Evolutionary conservation across 1,284 basidiomycete genomes (phyloP).

Genomic region (Apiotrichum mycotoxinovorans): DNA sequence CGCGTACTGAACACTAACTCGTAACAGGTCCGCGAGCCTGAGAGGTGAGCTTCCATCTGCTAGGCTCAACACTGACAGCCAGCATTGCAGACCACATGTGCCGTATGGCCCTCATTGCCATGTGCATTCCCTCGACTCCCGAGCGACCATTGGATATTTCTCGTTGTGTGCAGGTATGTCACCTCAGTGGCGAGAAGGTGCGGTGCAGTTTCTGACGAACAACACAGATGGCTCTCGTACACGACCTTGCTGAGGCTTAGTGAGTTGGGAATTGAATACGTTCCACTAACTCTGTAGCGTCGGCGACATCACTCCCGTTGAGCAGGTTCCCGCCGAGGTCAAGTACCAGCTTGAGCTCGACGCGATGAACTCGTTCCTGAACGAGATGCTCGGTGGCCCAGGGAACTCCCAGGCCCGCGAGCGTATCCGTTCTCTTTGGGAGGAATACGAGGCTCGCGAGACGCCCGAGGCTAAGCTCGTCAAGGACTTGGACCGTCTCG

Average conservation of each 20-base stretch:
- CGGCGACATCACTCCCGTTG: conserved; percentile 88
- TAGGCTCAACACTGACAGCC: conserved; percentile 10
- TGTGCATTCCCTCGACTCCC: conserved; percentile 66
- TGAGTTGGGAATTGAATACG: conserved; percentile 19
- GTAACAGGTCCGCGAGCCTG: conserved; percentile 66
- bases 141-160: conserved; percentile 64
- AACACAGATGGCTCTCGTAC: conserved; percentile 71
- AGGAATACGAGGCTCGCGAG: conserved; percentile 85
- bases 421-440: conserved; percentile 74
- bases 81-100: conserved; percentile 98
- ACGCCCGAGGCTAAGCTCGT: conserved; percentile 84
- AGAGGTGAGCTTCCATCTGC: conserved; percentile 59
- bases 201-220: not conserved
- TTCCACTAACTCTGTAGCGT: conserved; percentile 52
- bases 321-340: conserved; percentile 75
- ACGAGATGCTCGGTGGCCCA: conserved; percentile 79
- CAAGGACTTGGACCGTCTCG: conserved; percentile 90
- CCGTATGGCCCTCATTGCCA: conserved; percentile 86
- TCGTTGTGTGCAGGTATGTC: conserved; percentile 54
- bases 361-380: conserved; percentile 85
- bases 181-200: not conserved
- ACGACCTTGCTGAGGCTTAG: conserved; percentile 95
- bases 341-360: conserved; percentile 66
- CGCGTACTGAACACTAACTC: not conserved
- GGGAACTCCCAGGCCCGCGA: conserved; percentile 63